Evolutionary conservation across 1,284 basidiomycete species (phyloP).

Genomic region (Bondarzewia mesenterica): DNA sequence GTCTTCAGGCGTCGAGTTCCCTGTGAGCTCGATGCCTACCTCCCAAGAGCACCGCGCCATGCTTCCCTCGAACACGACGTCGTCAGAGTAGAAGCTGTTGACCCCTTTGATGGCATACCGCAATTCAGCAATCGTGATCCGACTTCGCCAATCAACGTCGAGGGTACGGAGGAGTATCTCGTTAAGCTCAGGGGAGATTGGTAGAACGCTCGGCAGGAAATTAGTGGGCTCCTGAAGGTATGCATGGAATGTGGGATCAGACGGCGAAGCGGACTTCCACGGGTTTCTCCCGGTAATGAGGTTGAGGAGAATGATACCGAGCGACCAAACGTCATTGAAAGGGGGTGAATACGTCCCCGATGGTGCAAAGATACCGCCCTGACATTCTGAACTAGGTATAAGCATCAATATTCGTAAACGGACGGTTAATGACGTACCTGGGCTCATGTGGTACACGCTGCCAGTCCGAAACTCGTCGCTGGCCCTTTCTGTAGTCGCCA

Average conservation of each 20-base stretch:
- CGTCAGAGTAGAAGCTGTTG: constrained; percentile 62
- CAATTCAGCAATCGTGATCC: constrained; percentile 66
- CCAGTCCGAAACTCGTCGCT: constrained; percentile 94
- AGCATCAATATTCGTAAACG: constrained; percentile 8
- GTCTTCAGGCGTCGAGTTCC: constrained; percentile 28
- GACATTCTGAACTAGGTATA: constrained; percentile 61
- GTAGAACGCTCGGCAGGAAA: constrained; percentile 68
- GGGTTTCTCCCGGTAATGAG: constrained; percentile 94
- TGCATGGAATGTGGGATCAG: constrained; percentile 71
- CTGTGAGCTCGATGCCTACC: constrained; percentile 58
- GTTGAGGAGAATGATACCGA: constrained; percentile 94
- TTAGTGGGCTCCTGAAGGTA: constrained; percentile 56
- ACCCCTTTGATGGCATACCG: constrained; percentile 63
- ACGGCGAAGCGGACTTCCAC: constrained; percentile 90
- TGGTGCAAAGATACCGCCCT: constrained; percentile 74
- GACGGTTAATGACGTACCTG: constrained; percentile 46
- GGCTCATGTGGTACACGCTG: constrained; percentile 95
- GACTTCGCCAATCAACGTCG: constrained; percentile 62
- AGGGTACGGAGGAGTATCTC: constrained; percentile 63
- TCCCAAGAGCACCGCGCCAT: constrained; percentile 81
- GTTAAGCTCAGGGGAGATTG: constrained; percentile 67
- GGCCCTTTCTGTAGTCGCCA: constrained; percentile 85
- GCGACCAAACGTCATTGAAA: constrained; percentile 95
- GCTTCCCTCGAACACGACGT: constrained; percentile 71
- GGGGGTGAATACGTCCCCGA: constrained; percentile 76